Base-by-base conservation (phyloP, 176 grass and related monocot genomes). In the Echinochloa phyllopogon region DNA sequence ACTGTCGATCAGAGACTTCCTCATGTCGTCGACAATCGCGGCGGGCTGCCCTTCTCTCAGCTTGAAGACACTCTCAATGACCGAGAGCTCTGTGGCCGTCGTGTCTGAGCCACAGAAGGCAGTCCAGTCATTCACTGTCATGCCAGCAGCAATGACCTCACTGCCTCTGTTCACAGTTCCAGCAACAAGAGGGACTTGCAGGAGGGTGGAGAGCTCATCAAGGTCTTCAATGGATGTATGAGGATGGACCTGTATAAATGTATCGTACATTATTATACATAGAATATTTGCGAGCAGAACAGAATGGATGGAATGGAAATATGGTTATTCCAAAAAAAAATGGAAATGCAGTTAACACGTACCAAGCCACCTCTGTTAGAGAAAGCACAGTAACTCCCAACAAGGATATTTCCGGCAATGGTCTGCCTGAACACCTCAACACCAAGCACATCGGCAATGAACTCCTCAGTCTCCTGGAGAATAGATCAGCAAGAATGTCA, bases 191-290 rank as follows among this genome's bases (percentile, higher is more conserved):
- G 96, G 96, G 47, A 99, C 96, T 92, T 99, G 96, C 29, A 99
- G 91, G 74, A 99, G 94, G 0, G 96, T 99, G 6, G 96, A 99
- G 38, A 99, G 88, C 65, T 99, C 96, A 42, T 99, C 96, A 74
- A 99, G 93, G 76, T 99, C 96, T 84, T 99, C 96, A 58, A 99
- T 94, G 29, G 96, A 99, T 63, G 96, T 96, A 69, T 99, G 94
- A 13, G 94, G 94, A 84, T 99, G 96, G 6, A 99, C 96, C 96
- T 99, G 27, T 50, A 65, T 8, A 39, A 65, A 65, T 65, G 87
- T 82, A 77, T 65, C 6, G 38, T 12, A 88, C 65, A 61, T 48
- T 76, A 43, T 1, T 29, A 51, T 33, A 33, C 29, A 20, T 24
- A 33, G 8, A 33, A 49, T 10, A 76, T 7, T 16, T 37, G 37